These are phyloP conservation scores for Yamadazyma philogaea DNA, from an alignment of 805 yeast genomes.

Conservation along the genomic window DNA sequence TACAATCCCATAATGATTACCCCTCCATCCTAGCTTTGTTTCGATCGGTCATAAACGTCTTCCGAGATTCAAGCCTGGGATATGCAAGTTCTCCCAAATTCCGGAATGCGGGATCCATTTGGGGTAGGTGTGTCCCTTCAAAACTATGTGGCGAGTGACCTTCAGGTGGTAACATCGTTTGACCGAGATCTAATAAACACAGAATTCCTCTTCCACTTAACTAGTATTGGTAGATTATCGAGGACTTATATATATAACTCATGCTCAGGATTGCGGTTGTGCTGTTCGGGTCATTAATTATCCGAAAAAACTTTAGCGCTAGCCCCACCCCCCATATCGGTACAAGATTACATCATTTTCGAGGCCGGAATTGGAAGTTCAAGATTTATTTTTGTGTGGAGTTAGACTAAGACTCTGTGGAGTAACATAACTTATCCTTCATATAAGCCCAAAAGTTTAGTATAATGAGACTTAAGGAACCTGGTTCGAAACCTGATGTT, in stretches of 20 bases:
- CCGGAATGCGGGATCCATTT: constrained; percentile 14
- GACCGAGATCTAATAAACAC: too few relatives aligned
- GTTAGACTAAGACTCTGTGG: neutral
- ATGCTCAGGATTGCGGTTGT: neutral
- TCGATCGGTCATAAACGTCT: neutral
- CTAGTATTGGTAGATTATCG: neutral
- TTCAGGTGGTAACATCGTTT: too few relatives aligned
- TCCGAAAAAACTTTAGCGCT: too few relatives aligned
- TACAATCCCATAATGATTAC: neutral
- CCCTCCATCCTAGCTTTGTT: neutral
- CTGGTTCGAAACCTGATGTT: neutral
- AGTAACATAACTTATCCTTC: neutral
- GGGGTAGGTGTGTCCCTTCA: constrained; percentile 1
- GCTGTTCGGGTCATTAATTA: neutral
- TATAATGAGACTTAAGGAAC: neutral
- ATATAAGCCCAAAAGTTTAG: neutral
- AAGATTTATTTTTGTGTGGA: neutral
- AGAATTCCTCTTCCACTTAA: neutral
- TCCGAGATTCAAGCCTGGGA: constrained; percentile 8
- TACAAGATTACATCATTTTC: constrained; percentile 5
- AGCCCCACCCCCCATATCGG: neutral
- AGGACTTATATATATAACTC: neutral
- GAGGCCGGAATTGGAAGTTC: too few relatives aligned
- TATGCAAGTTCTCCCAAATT: neutral
- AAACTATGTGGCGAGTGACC: neutral